A percentile compares a stretch with the other conserved stretches of the same genome.
Conservation (phyloP, 345 rosid species). For the Clausena lansium region DNA sequence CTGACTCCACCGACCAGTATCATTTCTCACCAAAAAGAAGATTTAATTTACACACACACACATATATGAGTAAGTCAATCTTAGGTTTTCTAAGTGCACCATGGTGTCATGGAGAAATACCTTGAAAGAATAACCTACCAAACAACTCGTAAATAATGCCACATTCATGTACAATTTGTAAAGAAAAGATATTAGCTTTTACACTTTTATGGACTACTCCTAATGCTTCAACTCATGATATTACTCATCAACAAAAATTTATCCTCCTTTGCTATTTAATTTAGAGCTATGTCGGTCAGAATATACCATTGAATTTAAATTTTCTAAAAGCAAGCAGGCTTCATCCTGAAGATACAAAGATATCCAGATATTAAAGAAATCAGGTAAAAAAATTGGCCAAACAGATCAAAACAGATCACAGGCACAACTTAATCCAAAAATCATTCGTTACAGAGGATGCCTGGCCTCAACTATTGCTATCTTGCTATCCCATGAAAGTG, state of each 20-base stretch:
- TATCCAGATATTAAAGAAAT: neutral
- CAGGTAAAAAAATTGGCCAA: neutral
- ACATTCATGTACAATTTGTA: neutral
- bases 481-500: neutral
- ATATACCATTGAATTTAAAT: neutral
- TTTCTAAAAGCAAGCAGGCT: neutral
- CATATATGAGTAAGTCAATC: neutral
- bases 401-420: no score
- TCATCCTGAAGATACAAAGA: neutral
- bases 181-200: neutral
- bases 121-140: neutral
- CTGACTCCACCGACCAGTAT: slow-evolving; percentile 4
- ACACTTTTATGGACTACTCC: neutral
- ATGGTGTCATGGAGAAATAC: neutral
- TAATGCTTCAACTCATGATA: neutral
- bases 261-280: neutral
- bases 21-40: neutral
- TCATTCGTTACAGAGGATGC: neutral
- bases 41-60: neutral
- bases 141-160: neutral
- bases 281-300: neutral
- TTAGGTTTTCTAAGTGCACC: neutral
- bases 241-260: neutral
- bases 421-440: neutral
- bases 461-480: neutral